Evolutionary conservation across 2,329 filamentous ascomycete species (phyloP).

Genomic region (Ophiostoma pallidulum): DNA sequence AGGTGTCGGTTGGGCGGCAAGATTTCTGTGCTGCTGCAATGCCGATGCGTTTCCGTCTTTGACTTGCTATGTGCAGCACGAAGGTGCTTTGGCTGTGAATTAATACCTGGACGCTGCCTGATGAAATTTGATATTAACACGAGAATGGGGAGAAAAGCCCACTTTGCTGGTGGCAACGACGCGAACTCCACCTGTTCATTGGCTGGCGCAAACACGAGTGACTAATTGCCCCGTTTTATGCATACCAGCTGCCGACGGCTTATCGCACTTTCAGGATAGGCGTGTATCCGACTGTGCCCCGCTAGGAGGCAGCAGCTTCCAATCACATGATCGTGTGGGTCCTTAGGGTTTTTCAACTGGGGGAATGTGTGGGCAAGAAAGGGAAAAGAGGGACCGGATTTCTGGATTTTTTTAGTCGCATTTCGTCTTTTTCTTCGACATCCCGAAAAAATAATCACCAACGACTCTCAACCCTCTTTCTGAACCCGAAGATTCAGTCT

Average conservation of each 20-base stretch:
- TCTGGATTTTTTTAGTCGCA: slow-evolving; percentile 1
- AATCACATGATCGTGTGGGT: slow-evolving; percentile 2
- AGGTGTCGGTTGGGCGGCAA: too few species aligned
- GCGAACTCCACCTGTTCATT: not conserved
- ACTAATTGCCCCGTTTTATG: not conserved
- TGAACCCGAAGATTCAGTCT: slow-evolving; percentile 98
- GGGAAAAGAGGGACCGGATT: not conserved
- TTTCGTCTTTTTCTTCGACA: slow-evolving; percentile 5
- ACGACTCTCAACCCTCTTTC: slow-evolving; percentile 8
- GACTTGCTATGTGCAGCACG: too few species aligned
- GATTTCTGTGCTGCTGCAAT: too few species aligned
- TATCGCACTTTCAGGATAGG: not conserved
- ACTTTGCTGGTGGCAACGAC: not conserved
- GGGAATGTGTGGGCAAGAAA: slow-evolving; percentile 3
- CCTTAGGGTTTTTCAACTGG: slow-evolving; percentile 3
- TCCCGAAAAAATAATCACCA: slow-evolving; percentile 8
- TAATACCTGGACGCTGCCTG: too few species aligned
- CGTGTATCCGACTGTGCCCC: not conserved
- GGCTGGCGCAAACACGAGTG: not conserved
- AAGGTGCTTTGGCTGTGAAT: too few species aligned
- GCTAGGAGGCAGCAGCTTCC: too few species aligned
- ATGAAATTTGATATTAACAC: too few species aligned
- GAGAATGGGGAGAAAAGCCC: too few species aligned
- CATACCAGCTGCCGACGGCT: not conserved
- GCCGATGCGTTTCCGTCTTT: too few species aligned